Conservation (phyloP, 768 basidiomycete genomes). For the Trametopsis cervina region DNA sequence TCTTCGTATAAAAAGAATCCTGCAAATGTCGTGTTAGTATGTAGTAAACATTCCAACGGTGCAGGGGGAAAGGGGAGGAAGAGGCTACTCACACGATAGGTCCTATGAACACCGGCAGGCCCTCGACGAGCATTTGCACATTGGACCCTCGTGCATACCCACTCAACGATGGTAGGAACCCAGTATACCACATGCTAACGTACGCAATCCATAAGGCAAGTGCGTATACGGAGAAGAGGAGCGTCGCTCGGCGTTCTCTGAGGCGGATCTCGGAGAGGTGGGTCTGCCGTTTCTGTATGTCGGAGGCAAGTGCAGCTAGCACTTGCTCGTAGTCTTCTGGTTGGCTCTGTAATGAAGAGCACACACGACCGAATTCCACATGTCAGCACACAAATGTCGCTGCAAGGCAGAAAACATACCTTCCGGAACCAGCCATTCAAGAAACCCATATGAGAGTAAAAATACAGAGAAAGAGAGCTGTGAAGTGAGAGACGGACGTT, state of each 20-base stretch:
- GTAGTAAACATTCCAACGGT: conserved; percentile 4
- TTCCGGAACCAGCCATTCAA: conserved; percentile 10
- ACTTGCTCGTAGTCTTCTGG: conserved; percentile 76
- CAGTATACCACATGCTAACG: conserved; percentile 67
- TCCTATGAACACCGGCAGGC: conserved; percentile 58
- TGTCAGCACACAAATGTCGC: not conserved
- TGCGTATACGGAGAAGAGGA: conserved; percentile 74
- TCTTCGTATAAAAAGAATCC: conserved; percentile 69
- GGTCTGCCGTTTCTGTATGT: conserved; percentile 68
- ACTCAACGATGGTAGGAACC: conserved; percentile 40
- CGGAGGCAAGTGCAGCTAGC: conserved; percentile 55
- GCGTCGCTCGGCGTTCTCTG: conserved; percentile 72
- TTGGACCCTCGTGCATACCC: conserved; percentile 18
- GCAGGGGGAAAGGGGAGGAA: not conserved
- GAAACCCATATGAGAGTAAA: conserved; percentile 8
- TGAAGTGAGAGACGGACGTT: not conserved
- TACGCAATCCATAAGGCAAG: conserved; percentile 68
- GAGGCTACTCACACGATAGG: conserved; percentile 64
- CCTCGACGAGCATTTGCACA: conserved; percentile 39
- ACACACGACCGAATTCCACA: not conserved
- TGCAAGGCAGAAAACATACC: not conserved
- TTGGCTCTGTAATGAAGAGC: conserved; percentile 28
- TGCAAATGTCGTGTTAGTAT: too few relatives aligned
- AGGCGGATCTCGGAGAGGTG: conserved; percentile 78
- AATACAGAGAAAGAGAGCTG: conserved; percentile 4